These are phyloP conservation scores for Metschnikowia noctiluminum DNA, from an alignment of 805 yeast species.

Conservation along the genomic window DNA sequence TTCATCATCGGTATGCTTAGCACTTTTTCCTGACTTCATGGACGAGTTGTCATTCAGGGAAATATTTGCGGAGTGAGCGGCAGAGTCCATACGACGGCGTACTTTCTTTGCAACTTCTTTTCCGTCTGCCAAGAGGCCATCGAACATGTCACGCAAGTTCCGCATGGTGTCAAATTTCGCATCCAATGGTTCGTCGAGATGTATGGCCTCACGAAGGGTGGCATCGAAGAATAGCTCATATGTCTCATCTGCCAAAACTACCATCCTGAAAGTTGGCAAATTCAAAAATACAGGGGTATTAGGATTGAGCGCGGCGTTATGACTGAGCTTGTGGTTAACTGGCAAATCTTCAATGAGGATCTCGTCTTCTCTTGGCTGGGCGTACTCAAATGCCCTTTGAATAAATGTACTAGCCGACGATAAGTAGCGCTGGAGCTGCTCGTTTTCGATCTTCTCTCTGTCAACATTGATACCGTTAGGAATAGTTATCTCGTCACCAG, in stretches of 20 bases:
- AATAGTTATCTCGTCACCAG: slow-evolving; percentile 35
- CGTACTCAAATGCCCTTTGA: slow-evolving; percentile 86
- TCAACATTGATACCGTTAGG: slow-evolving; percentile 64
- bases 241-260: slow-evolving; percentile 88
- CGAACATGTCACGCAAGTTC: slow-evolving; percentile 82
- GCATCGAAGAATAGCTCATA: slow-evolving; percentile 78
- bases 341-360: slow-evolving; percentile 35
- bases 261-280: slow-evolving; percentile 91
- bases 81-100: slow-evolving; percentile 80
- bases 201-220: slow-evolving; percentile 65
- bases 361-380: slow-evolving; percentile 59
- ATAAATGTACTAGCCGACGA: slow-evolving; percentile 85
- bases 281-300: slow-evolving; percentile 69
- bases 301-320: slow-evolving; percentile 83
- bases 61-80: slow-evolving; percentile 34
- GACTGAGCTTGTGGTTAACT: slow-evolving; percentile 41
- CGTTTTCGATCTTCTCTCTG: slow-evolving; percentile 55
- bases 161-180: slow-evolving; percentile 46
- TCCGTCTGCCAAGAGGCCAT: slow-evolving; percentile 89
- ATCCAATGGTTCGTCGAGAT: slow-evolving; percentile 54
- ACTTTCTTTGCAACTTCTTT: slow-evolving; percentile 87
- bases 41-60: slow-evolving; percentile 19
- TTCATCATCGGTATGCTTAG: slow-evolving; percentile 19
- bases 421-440: slow-evolving; percentile 75
- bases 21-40: slow-evolving; percentile 15